phyloP scores from a whole-genome alignment of 2,329 filamentous ascomycete genomes.

The Scedosporium dehoogii region DNA sequence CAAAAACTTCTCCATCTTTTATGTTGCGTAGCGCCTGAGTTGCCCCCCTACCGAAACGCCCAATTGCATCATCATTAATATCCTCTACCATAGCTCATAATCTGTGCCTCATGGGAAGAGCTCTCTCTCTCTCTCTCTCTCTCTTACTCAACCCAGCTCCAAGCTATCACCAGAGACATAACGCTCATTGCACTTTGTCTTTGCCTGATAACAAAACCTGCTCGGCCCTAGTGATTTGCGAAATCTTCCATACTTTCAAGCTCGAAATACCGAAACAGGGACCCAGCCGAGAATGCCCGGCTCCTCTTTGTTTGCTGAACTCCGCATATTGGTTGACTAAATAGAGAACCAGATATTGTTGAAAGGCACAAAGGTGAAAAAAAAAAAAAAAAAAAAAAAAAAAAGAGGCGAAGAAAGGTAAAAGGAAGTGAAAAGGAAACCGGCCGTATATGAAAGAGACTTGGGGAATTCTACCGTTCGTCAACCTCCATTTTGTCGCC shows the following conservation, averaged over 20 bases:
- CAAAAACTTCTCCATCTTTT: background rate
- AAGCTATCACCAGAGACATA: background rate
- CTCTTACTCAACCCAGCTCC: background rate
- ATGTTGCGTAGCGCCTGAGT: background rate
- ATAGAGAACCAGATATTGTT: background rate
- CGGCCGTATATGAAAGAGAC: background rate
- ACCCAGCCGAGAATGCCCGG: too few species aligned
- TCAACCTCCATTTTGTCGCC: slow-evolving; percentile 11
- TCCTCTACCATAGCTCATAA: background rate
- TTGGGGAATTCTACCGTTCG: background rate
- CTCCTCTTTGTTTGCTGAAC: too few species aligned
- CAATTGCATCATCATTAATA: background rate
- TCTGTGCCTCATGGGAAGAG: background rate
- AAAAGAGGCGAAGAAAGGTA: background rate
- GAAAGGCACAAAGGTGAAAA: background rate
- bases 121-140: background rate
- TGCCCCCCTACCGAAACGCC: background rate
- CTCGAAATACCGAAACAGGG: too few species aligned
- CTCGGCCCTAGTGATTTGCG: too few species aligned
- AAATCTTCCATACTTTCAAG: too few species aligned
- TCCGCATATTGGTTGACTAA: too few species aligned
- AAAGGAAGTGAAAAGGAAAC: background rate
- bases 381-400: background rate
- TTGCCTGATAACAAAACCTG: too few species aligned
- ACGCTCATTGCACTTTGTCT: too few species aligned